phyloP scores from a whole-genome alignment of 2,329 filamentous ascomycete species.

The Fusarium hainanense region DNA sequence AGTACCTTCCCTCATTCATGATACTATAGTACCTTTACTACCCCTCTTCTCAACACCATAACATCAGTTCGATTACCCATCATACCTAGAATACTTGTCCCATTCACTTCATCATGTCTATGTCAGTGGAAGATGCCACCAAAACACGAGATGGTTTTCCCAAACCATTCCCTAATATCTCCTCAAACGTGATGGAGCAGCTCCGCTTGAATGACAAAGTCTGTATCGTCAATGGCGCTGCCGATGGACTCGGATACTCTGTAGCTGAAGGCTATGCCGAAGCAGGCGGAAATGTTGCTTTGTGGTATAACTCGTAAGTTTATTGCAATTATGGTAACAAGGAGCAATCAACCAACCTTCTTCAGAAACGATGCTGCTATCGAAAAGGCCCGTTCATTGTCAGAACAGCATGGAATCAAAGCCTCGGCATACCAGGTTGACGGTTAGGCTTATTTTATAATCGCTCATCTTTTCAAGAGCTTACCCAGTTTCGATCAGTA shows the following conservation, averaged over 20 bases:
- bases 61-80: not conserved
- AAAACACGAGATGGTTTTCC: constrained; percentile 42
- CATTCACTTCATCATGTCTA: constrained; percentile 40
- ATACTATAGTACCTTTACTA: not conserved
- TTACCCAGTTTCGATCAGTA: constrained; percentile 45
- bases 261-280: constrained; percentile 60
- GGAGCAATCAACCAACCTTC: not conserved
- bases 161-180: constrained; percentile 40
- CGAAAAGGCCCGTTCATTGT: constrained; percentile 50
- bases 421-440: constrained; percentile 58
- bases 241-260: constrained; percentile 58
- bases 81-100: not conserved
- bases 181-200: constrained; percentile 57
- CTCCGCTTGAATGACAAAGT: constrained; percentile 56
- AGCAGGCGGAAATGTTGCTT: constrained; percentile 54
- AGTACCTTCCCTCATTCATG: not conserved
- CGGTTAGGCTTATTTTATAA: constrained; percentile 38
- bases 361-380: constrained; percentile 51
- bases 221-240: constrained; percentile 58
- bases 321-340: not conserved
- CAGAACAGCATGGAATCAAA: constrained; percentile 50
- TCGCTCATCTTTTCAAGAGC: not conserved
- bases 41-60: constrained; percentile 16
- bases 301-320: constrained; percentile 49
- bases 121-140: constrained; percentile 42